Evolutionary conservation across 768 basidiomycete genomes (phyloP).

Genomic region (Suillus ampliporus): DNA sequence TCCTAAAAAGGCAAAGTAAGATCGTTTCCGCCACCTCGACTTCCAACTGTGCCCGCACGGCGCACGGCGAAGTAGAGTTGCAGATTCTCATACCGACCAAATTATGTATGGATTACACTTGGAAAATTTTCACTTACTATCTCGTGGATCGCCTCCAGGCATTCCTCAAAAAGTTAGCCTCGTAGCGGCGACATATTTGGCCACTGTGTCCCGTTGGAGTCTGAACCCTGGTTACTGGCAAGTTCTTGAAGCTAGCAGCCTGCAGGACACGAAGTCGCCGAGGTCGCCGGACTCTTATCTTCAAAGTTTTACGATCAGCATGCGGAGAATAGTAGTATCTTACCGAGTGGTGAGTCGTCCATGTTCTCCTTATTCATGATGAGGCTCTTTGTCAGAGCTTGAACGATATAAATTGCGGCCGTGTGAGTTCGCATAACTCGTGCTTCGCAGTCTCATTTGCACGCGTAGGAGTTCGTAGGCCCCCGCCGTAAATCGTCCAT

Average conservation of each 20-base stretch:
- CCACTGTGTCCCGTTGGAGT: background rate
- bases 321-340: too few relatives aligned
- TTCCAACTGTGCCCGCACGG: background rate
- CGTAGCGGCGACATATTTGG: background rate
- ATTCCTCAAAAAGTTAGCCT: background rate
- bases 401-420: background rate
- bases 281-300: background rate
- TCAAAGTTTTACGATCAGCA: too few relatives aligned
- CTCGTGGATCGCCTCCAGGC: background rate
- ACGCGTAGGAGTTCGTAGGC: background rate
- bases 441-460: background rate
- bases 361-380: too few relatives aligned
- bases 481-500: background rate
- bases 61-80: too few relatives aligned
- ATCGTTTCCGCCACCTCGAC: background rate
- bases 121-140: conserved; percentile 1
- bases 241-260: background rate
- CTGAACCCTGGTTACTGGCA: background rate
- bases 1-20: conserved; percentile 6
- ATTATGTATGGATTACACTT: conserved; percentile 2
- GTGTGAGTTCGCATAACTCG: background rate
- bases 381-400: background rate
- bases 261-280: background rate
- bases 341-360: background rate
- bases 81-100: background rate